A percentile compares a stretch with the other conserved stretches of the same genome.
phyloP scores from a whole-genome alignment of 179 eudicot species.

The Amaranthus tricolor region DNA sequence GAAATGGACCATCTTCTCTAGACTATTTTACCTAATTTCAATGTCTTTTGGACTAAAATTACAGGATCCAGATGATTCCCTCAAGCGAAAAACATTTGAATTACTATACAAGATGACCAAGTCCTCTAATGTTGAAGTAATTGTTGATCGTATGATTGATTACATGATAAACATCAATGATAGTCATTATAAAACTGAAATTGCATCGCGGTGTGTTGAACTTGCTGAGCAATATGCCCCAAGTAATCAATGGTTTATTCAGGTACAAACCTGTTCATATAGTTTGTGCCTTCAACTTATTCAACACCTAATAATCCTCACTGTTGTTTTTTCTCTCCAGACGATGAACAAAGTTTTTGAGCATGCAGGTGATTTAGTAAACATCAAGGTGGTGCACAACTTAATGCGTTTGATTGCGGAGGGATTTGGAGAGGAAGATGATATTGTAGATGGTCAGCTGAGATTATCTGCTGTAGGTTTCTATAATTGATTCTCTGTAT shows the following conservation, averaged over 20 bases:
- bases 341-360: conserved; percentile 96
- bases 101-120: conserved; percentile 93
- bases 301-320: conserved; percentile 17
- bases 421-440: conserved; percentile 97
- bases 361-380: conserved; percentile 98
- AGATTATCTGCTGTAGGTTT: conserved; percentile 93
- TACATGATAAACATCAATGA: conserved; percentile 90
- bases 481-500: conserved; percentile 7
- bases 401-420: conserved; percentile 97
- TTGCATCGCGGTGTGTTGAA: conserved; percentile 97
- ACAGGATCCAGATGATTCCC: conserved; percentile 98
- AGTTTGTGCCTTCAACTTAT: background rate
- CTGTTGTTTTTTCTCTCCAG: conserved; percentile 45
- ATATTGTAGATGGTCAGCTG: conserved; percentile 80
- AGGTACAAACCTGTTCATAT: conserved; percentile 40
- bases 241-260: conserved; percentile 98
- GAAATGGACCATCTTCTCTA: background rate
- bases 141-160: conserved; percentile 96
- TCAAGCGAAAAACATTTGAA: conserved; percentile 98
- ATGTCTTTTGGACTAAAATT: conserved; percentile 20
- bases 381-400: conserved; percentile 88
- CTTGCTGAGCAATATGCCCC: conserved; percentile 99
- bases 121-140: conserved; percentile 96
- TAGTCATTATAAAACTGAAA: conserved; percentile 93
- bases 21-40: conserved; percentile 5